A percentile compares a stretch with the other conserved stretches of the same genome.
phyloP scores from a whole-genome alignment of 306 rosid genomes.

The Prunus kanzakura region DNA sequence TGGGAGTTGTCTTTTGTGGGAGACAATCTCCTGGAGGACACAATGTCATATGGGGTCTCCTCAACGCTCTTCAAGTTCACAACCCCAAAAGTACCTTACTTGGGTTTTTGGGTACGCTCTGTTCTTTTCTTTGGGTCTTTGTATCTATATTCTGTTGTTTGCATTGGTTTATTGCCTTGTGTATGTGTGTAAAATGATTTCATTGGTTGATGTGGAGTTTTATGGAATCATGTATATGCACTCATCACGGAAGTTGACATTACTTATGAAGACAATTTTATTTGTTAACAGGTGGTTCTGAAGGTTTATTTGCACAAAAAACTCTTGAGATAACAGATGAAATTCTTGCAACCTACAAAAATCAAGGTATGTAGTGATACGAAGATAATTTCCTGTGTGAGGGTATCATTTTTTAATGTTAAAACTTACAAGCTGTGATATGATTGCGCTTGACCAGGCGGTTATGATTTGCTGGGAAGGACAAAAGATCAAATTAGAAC shows the following conservation, averaged over 20 bases:
- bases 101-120: constrained; percentile 78
- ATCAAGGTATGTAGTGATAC: constrained; percentile 62
- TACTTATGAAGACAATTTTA: constrained; percentile 12
- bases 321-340: constrained; percentile 78
- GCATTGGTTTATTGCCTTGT: neutral
- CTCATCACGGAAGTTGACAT: neutral
- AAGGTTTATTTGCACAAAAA: constrained; percentile 89
- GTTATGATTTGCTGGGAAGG: constrained; percentile 96
- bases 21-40: constrained; percentile 99
- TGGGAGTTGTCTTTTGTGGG: constrained; percentile 90
- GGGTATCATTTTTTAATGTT: neutral
- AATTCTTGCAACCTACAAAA: constrained; percentile 82
- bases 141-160: constrained; percentile 1
- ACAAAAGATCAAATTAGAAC: constrained; percentile 96
- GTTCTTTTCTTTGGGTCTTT: neutral
- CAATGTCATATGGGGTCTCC: constrained; percentile 95
- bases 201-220: neutral
- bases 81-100: constrained; percentile 67
- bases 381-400: constrained; percentile 2
- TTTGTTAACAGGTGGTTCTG: constrained; percentile 80
- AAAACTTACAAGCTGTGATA: constrained; percentile 10
- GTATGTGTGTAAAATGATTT: neutral
- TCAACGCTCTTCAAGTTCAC: constrained; percentile 72
- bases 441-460: constrained; percentile 55
- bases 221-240: neutral